Conservation (phyloP, 495 filamentous ascomycete genomes). For the Glutinoglossum americanum region DNA sequence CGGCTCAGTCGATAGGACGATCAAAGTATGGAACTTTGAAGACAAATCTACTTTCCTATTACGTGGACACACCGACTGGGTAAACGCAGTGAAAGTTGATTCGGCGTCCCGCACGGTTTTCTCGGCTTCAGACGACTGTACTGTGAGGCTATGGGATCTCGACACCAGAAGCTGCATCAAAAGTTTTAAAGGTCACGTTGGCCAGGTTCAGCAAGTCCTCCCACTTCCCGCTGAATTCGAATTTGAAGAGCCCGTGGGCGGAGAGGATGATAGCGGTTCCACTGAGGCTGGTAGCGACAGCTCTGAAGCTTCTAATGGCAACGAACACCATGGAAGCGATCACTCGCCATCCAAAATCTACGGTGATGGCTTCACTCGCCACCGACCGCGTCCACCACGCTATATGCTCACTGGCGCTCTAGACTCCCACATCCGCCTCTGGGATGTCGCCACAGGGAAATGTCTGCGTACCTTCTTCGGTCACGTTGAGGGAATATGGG, state of each 20-base stretch:
- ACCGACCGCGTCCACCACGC: conserved; percentile 47
- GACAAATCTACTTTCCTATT: conserved; percentile 58
- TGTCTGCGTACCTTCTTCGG: conserved; percentile 88
- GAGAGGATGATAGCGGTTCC: conserved; percentile 28
- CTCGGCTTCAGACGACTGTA: conserved; percentile 86
- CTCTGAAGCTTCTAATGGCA: background rate
- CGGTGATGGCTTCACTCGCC: conserved; percentile 12
- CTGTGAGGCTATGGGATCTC: conserved; percentile 80
- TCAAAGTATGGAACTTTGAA: conserved; percentile 87
- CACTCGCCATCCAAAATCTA: conserved; percentile 24
- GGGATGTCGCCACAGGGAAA: conserved; percentile 65
- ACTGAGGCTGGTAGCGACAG: background rate
- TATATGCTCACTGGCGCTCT: conserved; percentile 87
- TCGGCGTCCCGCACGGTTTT: conserved; percentile 59
- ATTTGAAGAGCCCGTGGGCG: conserved; percentile 39
- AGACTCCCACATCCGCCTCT: conserved; percentile 78
- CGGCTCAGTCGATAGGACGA: conserved; percentile 68
- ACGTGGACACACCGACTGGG: conserved; percentile 77
- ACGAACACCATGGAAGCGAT: background rate
- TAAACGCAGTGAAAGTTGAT: conserved; percentile 80
- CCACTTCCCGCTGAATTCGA: conserved; percentile 69
- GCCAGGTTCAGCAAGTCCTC: conserved; percentile 80
- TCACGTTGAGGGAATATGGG: conserved; percentile 91
- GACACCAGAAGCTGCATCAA: conserved; percentile 58
- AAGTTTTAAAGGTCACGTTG: conserved; percentile 81